Percentiles rank a stretch among this genome's conserved stretches.
phyloP scores from a whole-genome alignment of 495 filamentous ascomycete genomes.

The Melanomma pulvis-pyrius region DNA sequence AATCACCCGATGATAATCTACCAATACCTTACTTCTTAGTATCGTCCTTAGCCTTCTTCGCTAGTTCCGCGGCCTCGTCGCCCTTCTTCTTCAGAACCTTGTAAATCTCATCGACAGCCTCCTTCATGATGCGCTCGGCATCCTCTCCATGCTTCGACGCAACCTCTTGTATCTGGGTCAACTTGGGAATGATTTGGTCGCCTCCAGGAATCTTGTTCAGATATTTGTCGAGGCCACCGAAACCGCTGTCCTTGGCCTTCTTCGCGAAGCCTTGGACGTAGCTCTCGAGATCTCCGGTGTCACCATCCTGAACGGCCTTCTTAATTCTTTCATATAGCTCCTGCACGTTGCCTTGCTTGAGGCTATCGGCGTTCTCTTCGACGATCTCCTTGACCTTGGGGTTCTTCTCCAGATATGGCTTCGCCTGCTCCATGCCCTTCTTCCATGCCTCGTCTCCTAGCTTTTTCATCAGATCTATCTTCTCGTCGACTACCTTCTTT shows the following conservation, averaged over 20 bases:
- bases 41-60: conserved; percentile 43
- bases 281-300: conserved; percentile 58
- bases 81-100: conserved; percentile 52
- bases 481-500: conserved; percentile 64
- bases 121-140: conserved; percentile 62
- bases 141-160: conserved; percentile 62
- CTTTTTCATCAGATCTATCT: conserved; percentile 61
- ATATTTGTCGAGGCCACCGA: conserved; percentile 52
- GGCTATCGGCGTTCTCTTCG: conserved; percentile 59
- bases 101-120: conserved; percentile 58
- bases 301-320: conserved; percentile 57
- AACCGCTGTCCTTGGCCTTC: conserved; percentile 54
- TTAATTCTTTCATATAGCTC: conserved; percentile 59
- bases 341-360: conserved; percentile 62
- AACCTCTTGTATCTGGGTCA: conserved; percentile 57
- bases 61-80: conserved; percentile 49
- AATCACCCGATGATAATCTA: not conserved
- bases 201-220: conserved; percentile 57
- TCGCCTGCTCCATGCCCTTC: conserved; percentile 62
- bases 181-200: conserved; percentile 58
- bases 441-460: conserved; percentile 66
- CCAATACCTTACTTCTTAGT: conserved; percentile 20
- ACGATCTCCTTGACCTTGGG: conserved; percentile 66
- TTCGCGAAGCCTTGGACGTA: conserved; percentile 59
- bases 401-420: conserved; percentile 66